Percentiles rank a stretch among this genome's conserved stretches.
Conservation (phyloP, 768 basidiomycete species). For the Mycena crocata region DNA sequence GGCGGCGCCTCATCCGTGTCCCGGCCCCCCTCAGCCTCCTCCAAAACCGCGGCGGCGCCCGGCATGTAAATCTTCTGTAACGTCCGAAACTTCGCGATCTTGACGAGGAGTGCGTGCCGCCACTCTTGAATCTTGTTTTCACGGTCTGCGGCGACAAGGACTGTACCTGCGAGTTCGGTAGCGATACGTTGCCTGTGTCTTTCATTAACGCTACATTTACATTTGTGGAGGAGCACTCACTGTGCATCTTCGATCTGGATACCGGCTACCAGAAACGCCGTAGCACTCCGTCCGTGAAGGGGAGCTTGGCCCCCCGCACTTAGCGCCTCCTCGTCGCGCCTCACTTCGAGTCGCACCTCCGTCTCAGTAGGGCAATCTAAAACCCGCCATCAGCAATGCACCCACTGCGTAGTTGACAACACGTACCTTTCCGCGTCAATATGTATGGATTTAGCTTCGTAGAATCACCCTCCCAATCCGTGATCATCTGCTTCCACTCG, state of each 20-base stretch:
- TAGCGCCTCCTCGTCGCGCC: neutral
- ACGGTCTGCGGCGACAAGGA: conserved; percentile 5
- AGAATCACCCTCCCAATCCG: conserved; percentile 12
- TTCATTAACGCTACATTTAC: too few relatives aligned
- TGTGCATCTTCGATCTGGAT: conserved; percentile 19
- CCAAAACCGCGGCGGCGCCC: conserved; percentile 2
- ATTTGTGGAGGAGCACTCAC: conserved; percentile 10
- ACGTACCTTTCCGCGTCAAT: neutral
- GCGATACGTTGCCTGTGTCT: neutral
- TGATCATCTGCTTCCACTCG: conserved; percentile 1
- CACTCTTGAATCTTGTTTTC: too few relatives aligned
- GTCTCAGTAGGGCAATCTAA: neutral
- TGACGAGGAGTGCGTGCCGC: too few relatives aligned
- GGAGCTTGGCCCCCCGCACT: neutral
- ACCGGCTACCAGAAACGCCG: conserved; percentile 11
- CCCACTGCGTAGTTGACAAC: neutral
- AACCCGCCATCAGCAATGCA: too few relatives aligned
- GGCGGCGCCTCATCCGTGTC: neutral
- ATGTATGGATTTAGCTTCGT: conserved; percentile 15
- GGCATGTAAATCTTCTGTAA: conserved; percentile 20
- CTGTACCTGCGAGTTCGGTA: neutral
- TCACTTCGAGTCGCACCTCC: neutral
- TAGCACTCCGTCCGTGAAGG: neutral
- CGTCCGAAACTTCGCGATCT: conserved; percentile 3
- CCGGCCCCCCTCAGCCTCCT: conserved; percentile 3